Evolutionary conservation across 345 rosid species (phyloP).

Genomic region (Citrus hindsii): DNA sequence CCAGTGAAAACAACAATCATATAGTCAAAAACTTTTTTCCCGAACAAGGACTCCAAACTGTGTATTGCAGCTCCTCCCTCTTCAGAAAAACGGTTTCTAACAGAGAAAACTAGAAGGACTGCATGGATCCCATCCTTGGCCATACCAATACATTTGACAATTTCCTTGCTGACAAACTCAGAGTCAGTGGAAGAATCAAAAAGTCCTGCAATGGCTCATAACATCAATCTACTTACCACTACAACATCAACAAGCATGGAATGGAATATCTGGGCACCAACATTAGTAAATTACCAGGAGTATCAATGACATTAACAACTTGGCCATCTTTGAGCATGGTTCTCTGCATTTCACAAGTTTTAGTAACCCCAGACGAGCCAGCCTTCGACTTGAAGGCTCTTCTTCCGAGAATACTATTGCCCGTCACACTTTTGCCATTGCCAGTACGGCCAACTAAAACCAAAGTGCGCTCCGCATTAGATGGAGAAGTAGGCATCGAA

Average conservation of each 20-base stretch:
- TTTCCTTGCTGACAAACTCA: constrained; percentile 71
- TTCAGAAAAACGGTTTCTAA: constrained; percentile 54
- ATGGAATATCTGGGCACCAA: neutral
- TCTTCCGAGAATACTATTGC: too few species aligned
- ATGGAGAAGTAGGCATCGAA: too few species aligned
- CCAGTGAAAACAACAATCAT: constrained; percentile 90
- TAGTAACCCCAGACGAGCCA: too few species aligned
- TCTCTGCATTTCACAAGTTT: constrained; percentile 59
- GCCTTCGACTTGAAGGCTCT: too few species aligned
- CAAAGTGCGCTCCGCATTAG: too few species aligned
- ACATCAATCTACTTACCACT: neutral
- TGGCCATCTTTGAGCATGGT: constrained; percentile 59
- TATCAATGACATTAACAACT: constrained; percentile 74
- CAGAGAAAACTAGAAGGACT: constrained; percentile 62
- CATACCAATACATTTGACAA: constrained; percentile 69
- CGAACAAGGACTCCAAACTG: constrained; percentile 67
- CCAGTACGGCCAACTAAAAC: too few species aligned
- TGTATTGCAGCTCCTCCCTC: constrained; percentile 71
- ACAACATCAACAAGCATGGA: neutral
- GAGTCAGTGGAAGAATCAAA: constrained; percentile 66
- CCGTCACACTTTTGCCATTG: too few species aligned
- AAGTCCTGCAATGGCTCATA: constrained; percentile 45
- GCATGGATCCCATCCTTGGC: constrained; percentile 93
- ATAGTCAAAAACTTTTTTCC: constrained; percentile 63
- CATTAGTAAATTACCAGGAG: constrained; percentile 55